Conservation (phyloP, 2,329 filamentous ascomycete genomes). For the Monilinia aucupariae region DNA sequence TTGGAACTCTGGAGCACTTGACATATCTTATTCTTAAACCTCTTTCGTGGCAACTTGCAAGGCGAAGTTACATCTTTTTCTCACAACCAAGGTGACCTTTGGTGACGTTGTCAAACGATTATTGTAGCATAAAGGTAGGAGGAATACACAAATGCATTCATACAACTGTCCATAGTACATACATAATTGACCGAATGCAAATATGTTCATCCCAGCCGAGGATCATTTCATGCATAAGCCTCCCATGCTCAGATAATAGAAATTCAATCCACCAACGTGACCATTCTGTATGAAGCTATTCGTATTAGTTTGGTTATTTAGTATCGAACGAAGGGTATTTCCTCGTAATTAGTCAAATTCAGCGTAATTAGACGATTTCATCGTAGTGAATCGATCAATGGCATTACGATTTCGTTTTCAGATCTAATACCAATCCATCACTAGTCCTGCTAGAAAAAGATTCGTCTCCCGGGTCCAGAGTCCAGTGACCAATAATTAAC, state of each 20-base stretch:
- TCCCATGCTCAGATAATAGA: not conserved
- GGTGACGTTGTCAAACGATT: not conserved
- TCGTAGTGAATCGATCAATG: too few relatives aligned
- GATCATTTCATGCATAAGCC: conserved; percentile 8
- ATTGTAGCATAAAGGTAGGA: not conserved
- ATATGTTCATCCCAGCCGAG: not conserved
- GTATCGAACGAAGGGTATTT: not conserved
- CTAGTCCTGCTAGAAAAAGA: not conserved
- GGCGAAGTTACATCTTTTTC: too few relatives aligned
- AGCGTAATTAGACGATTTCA: too few relatives aligned
- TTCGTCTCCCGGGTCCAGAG: not conserved
- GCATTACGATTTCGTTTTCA: not conserved
- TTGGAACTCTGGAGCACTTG: not conserved
- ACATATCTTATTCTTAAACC: not conserved
- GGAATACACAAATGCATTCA: not conserved
- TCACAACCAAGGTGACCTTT: not conserved
- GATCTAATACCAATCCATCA: not conserved
- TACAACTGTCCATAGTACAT: not conserved
- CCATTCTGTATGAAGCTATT: too few relatives aligned
- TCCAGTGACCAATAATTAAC: not conserved
- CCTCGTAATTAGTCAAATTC: not conserved
- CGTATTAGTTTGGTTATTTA: not conserved
- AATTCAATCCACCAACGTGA: conserved; percentile 1
- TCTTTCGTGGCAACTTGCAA: conserved; percentile 1
- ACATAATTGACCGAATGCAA: conserved; percentile 2